Evolutionary conservation across 2,329 filamentous ascomycete species (phyloP), one percentile per base, ranked within the genome.

Genomic region (Aspergillus cejpii): DNA sequence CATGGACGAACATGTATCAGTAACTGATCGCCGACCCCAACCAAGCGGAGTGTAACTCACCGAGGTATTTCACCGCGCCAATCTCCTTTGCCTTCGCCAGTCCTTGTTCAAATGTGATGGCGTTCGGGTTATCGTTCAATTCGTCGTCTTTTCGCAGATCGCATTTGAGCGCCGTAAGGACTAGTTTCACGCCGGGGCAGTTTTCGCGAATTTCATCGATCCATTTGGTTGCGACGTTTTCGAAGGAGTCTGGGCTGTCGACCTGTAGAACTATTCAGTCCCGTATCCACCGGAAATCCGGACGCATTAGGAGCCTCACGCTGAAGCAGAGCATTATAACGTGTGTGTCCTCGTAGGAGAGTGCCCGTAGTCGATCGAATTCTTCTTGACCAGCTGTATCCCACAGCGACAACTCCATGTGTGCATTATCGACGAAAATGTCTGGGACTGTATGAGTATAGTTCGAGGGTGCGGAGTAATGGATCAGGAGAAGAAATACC

Each of bases 221-320:
- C 92, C 92, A 98, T 73, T 98, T 98, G 58, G 87, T 91, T 68
- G 95, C 89, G 50, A 98, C 89, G 78, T 98, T 98, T 69, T 98
- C 92, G 50, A 98, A 81, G 2, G 90, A 96, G 68, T 96, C 90
- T 56, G 85, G 88, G 65, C 87, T 95, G 70, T 98, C 92, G 65
- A 97, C 77, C 77, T 80, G 49, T 52, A 50, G 23, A n/a, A n/a
- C n/a, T n/a, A n/a, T n/a, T n/a, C n/a, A n/a, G n/a, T n/a, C n/a
- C n/a, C n/a, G n/a, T n/a, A n/a, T n/a, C n/a, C 28, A 29, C 39
- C 31, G 37, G 7, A 20, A 34, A 24, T 15, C 10, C 1, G 34
- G 29, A 12, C 3, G 14, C 6, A 21, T 17, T n/a, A 5, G 29
- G 12, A 10, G 15, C 12, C 73, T 49, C 66, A 77, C 87, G 59